Base-by-base conservation (phyloP, 2,329 filamentous ascomycete genomes). In the Fusarium sambucinum region DNA sequence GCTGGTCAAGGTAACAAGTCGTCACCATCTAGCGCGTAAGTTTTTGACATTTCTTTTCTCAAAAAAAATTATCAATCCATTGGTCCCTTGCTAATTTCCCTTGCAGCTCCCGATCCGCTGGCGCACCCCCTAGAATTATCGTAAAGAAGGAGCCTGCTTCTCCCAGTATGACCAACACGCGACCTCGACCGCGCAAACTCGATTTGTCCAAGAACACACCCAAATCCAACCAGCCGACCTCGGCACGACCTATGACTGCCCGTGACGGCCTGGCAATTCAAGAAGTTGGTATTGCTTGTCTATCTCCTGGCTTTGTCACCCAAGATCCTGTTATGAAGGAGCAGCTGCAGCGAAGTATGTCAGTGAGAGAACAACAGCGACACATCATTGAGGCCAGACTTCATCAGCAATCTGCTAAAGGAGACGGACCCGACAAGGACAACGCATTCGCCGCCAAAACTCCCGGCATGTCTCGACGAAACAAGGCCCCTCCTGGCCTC, bases 91-190 rank as follows among this genome's bases (percentile, higher is more conserved):
- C 59, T 73, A 29, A 67, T 55, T 29, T 61, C 44, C 44, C 40
- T 66, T 66, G 46, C 32, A 68, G 54, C 35, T 56, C 55, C 47
- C 47, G 63, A 59, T 60, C 73, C 60, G 61, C 69, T 80, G 82
- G 78, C 78, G 84, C 81, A 45, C 79, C 80, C 29, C 92, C 92
- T 40, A 94, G 93, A 81, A 96, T 97, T 67, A 87, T 97, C 69
- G 94, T 99, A 62, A 98, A 98, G 85, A 97, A 97, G 81, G 96
- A 99, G 80, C 94, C 94, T 33, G 88, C 91, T 41, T 97, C 95
- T 46, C 95, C 95, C 55, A 91, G 91, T 68, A 88, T 96, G 75
- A 85, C 89, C 53, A 87, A 89, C 62, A 87, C 91, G 55, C 87
- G 92, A 52, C 92, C 93, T 75, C 87, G 92, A 60, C 92, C 92